phyloP scores from a whole-genome alignment of 2,329 filamentous ascomycete genomes.

The Ophiognomonia clavigignenti-juglandacearum region DNA sequence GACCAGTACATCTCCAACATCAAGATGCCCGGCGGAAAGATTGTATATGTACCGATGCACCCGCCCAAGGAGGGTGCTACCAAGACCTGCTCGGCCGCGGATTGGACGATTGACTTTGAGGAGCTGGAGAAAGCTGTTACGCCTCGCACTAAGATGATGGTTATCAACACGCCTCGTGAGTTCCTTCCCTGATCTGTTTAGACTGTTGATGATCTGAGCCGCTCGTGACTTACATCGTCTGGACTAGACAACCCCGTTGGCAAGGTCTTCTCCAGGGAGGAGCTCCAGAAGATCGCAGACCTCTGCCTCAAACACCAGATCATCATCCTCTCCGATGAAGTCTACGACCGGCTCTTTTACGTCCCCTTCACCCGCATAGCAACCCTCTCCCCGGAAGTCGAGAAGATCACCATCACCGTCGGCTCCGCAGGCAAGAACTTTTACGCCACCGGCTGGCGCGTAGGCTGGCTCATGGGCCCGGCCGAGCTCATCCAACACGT shows the following conservation, averaged over 20 bases:
- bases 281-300: conserved; percentile 79
- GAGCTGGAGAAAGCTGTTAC: conserved; percentile 80
- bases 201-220: no score
- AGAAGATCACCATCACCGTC: conserved; percentile 83
- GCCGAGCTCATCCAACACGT: conserved; percentile 88
- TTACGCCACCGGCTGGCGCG: conserved; percentile 95
- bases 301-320: conserved; percentile 90
- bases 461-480: conserved; percentile 89
- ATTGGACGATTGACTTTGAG: conserved; percentile 84
- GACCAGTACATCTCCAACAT: conserved; percentile 98
- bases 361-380: conserved; percentile 91
- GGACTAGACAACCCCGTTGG: conserved; percentile 82
- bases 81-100: conserved; percentile 75
- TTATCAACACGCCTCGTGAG: conserved; percentile 68
- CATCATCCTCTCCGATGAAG: conserved; percentile 86
- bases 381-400: conserved; percentile 85
- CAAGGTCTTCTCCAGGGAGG: conserved; percentile 84
- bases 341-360: conserved; percentile 95
- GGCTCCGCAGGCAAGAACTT: conserved; percentile 98
- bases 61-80: conserved; percentile 76
- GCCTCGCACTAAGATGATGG: conserved; percentile 90
- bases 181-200: conserved; percentile 7
- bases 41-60: conserved; percentile 92
- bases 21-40: conserved; percentile 92
- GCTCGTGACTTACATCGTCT: conserved; percentile 1